phyloP scores from a whole-genome alignment of 1,139 yeast genomes.

The Hyphopichia fennica region DNA sequence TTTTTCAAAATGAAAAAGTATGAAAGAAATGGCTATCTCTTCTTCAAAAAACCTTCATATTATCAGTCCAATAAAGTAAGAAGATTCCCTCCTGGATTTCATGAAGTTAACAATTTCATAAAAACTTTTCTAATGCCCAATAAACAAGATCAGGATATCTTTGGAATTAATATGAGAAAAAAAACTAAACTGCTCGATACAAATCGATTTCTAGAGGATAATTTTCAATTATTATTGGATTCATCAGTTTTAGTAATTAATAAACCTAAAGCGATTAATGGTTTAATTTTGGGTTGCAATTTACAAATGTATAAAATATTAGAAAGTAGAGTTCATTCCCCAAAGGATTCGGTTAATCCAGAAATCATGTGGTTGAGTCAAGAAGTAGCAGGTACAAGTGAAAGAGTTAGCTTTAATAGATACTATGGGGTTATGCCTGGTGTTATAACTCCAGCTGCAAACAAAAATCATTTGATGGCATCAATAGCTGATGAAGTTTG shows the following conservation, averaged over 20 bases:
- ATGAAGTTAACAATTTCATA: constrained; percentile 29
- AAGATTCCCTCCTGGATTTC: constrained; percentile 28
- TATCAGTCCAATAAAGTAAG: constrained; percentile 14
- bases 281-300: constrained; percentile 27
- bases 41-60: constrained; percentile 29
- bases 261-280: constrained; percentile 26
- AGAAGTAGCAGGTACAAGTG: constrained; percentile 26
- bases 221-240: constrained; percentile 28
- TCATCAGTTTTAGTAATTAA: constrained; percentile 28
- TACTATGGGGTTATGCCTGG: constrained; percentile 33
- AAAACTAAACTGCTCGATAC: constrained; percentile 8
- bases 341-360: constrained; percentile 14
- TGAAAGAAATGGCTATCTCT: constrained; percentile 21
- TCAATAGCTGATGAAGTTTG: constrained; percentile 33
- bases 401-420: constrained; percentile 23
- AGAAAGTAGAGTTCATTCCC: constrained; percentile 19
- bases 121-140: constrained; percentile 23
- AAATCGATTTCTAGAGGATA: constrained; percentile 21
- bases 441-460: constrained; percentile 28
- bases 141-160: constrained; percentile 17
- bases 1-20: constrained; percentile 20
- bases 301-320: constrained; percentile 27
- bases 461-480: constrained; percentile 16
- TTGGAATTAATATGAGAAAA: constrained; percentile 15
- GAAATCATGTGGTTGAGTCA: constrained; percentile 40